Conservation (phyloP, 2,329 filamentous ascomycete species). For the Fusarium sp. region DNA sequence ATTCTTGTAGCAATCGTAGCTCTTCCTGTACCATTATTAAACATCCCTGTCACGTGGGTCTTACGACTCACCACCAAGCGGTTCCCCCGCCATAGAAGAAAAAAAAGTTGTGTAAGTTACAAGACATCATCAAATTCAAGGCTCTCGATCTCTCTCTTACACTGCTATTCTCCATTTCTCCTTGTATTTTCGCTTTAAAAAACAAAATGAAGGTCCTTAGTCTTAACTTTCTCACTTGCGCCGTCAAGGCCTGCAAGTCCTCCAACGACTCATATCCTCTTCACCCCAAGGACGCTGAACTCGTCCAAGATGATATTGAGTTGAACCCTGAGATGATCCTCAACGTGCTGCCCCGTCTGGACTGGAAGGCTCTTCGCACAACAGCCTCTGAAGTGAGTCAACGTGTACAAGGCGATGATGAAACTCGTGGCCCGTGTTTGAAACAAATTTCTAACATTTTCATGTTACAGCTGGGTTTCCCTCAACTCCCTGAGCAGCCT, state of each 20-base stretch:
- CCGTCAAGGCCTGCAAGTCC: slow-evolving; percentile 92
- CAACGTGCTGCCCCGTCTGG: slow-evolving; percentile 87
- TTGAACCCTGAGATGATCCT: slow-evolving; percentile 82
- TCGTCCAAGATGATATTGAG: slow-evolving; percentile 87
- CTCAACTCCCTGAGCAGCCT: slow-evolving; percentile 72
- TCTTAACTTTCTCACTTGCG: slow-evolving; percentile 96
- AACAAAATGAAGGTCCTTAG: slow-evolving; percentile 88
- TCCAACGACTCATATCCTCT: slow-evolving; percentile 85
- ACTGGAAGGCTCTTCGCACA: slow-evolving; percentile 84
- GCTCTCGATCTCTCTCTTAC: not conserved
- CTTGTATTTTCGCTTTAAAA: not conserved
- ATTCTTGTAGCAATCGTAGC: not conserved
- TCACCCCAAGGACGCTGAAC: slow-evolving; percentile 90
- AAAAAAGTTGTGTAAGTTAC: slow-evolving; percentile 50
- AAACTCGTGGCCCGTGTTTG: not conserved
- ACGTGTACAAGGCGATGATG: not conserved
- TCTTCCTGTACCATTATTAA: not conserved
- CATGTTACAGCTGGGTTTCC: slow-evolving; percentile 76
- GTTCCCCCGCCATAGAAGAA: slow-evolving; percentile 36
- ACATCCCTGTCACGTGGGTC: slow-evolving; percentile 48
- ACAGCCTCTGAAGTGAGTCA: slow-evolving; percentile 79
- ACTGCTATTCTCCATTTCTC: not conserved
- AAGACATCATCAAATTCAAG: slow-evolving; percentile 8
- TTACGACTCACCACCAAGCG: slow-evolving; percentile 15
- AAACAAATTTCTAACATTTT: slow-evolving; percentile 16